Conservation (phyloP, 2,329 filamentous ascomycete species). For the Epichloe festucae region DNA sequence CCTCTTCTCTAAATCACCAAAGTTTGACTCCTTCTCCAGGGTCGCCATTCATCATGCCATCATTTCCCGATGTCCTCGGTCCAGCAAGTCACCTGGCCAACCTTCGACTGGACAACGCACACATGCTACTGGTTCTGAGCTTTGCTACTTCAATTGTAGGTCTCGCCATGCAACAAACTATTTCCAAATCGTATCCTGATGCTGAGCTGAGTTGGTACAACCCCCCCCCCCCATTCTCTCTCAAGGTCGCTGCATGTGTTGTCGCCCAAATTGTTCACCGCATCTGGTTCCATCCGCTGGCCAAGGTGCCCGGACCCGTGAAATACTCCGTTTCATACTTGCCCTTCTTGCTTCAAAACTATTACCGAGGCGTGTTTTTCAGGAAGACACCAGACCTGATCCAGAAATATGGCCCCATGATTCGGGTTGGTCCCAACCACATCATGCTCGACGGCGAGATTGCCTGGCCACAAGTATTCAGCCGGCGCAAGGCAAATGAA, state of each 20-base stretch:
- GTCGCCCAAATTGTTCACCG: constrained; percentile 10
- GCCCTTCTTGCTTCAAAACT: constrained; percentile 9
- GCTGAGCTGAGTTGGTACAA: neutral
- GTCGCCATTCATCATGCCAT: neutral
- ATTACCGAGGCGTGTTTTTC: constrained; percentile 9
- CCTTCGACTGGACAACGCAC: neutral
- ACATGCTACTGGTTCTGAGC: neutral
- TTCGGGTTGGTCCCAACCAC: constrained; percentile 28
- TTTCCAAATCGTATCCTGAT: neutral
- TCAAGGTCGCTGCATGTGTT: constrained; percentile 4
- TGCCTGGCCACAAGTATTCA: constrained; percentile 23
- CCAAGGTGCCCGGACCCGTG: constrained; percentile 17
- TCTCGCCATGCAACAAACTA: neutral
- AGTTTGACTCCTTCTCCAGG: too few species aligned
- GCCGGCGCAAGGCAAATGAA: constrained; percentile 10
- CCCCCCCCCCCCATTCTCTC: too few species aligned
- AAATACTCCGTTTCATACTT: constrained; percentile 11
- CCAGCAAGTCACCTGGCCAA: neutral
- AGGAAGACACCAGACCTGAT: constrained; percentile 12
- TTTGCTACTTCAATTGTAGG: neutral
- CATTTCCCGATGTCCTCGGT: neutral
- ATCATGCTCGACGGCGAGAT: constrained; percentile 21
- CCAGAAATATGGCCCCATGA: constrained; percentile 19
- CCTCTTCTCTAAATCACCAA: too few species aligned
- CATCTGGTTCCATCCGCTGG: constrained; percentile 18